A percentile compares a stretch with the other conserved stretches of the same genome.
These are phyloP conservation scores for Hygrocybe punicea DNA, from an alignment of 768 basidiomycete genomes.

Conservation along the genomic window DNA sequence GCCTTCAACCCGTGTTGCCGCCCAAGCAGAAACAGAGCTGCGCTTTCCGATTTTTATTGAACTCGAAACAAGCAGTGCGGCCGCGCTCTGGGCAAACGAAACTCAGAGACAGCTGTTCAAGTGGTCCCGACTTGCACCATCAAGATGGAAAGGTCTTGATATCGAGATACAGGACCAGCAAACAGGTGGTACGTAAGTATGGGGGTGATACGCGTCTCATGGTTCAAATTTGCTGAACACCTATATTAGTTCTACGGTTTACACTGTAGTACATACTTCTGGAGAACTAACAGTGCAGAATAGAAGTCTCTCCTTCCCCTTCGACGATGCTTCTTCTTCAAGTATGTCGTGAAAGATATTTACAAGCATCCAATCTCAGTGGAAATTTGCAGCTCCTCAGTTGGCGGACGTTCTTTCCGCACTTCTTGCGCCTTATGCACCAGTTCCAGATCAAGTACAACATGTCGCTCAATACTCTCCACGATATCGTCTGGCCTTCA, in stretches of 20 bases:
- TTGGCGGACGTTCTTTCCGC: constrained; percentile 33
- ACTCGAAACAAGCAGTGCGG: constrained; percentile 23
- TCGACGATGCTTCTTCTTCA: constrained; percentile 19
- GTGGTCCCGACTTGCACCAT: constrained; percentile 21
- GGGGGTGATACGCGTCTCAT: neutral
- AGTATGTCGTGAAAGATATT: constrained; percentile 5
- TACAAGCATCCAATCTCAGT: neutral
- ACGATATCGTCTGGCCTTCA: constrained; percentile 86
- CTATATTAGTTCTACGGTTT: constrained; percentile 14
- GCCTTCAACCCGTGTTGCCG: constrained; percentile 57
- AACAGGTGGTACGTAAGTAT: constrained; percentile 35
- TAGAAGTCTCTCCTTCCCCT: constrained; percentile 32
- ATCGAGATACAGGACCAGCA: constrained; percentile 29
- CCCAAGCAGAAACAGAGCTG: constrained; percentile 46
- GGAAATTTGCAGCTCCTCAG: constrained; percentile 11
- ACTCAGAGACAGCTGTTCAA: constrained; percentile 25
- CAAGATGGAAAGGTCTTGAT: constrained; percentile 45
- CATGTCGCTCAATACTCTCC: constrained; percentile 73
- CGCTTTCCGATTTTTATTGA: constrained; percentile 48
- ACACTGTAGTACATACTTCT: constrained; percentile 20
- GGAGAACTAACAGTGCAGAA: constrained; percentile 21
- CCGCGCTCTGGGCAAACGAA: constrained; percentile 10
- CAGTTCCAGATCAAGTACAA: constrained; percentile 40
- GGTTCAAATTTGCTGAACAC: constrained; percentile 5
- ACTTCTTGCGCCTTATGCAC: constrained; percentile 43